Evolutionary conservation across 352 stramenopile genomes (phyloP).

Genomic region (Elongisporangium prolatum): DNA sequence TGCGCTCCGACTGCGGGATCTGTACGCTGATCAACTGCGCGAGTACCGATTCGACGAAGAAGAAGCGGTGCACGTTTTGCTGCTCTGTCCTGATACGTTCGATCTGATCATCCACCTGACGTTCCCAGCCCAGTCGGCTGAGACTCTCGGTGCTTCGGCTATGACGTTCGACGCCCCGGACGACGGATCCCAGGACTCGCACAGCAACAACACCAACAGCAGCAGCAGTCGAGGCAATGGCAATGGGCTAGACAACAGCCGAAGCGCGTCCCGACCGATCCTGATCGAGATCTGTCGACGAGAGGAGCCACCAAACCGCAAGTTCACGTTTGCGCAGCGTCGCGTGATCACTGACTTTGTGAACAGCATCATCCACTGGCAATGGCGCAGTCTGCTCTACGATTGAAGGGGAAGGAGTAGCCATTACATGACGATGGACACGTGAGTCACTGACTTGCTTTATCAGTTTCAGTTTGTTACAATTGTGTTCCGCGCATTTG

Average conservation of each 20-base stretch:
- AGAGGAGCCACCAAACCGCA: conserved; percentile 71
- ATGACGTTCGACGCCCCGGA: neutral
- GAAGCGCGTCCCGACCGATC: conserved; percentile 18
- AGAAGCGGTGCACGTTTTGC: conserved; percentile 65
- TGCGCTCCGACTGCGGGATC: conserved; percentile 58
- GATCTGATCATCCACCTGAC: conserved; percentile 87
- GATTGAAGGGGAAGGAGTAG: conserved; percentile 52
- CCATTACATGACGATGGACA: neutral
- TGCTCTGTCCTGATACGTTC: conserved; percentile 78
- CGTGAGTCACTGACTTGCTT: neutral
- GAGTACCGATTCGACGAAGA: conserved; percentile 85
- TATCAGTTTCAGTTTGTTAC: neutral
- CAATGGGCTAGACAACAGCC: conserved; percentile 14
- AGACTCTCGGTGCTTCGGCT: conserved; percentile 5
- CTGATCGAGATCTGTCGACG: conserved; percentile 82
- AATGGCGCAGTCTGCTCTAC: conserved; percentile 83
- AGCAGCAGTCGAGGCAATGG: conserved; percentile 9
- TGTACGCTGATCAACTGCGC: conserved; percentile 75
- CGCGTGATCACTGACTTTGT: conserved; percentile 83
- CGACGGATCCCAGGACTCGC: conserved; percentile 1
- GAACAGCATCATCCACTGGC: conserved; percentile 86
- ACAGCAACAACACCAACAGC: conserved; percentile 15
- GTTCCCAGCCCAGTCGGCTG: conserved; percentile 44
- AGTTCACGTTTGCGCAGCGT: conserved; percentile 77
- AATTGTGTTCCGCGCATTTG: neutral